Percentiles rank a stretch among this genome's conserved stretches.
phyloP scores from a whole-genome alignment of 371 early-diverging fungal species.

The Zychaea mexicana region DNA sequence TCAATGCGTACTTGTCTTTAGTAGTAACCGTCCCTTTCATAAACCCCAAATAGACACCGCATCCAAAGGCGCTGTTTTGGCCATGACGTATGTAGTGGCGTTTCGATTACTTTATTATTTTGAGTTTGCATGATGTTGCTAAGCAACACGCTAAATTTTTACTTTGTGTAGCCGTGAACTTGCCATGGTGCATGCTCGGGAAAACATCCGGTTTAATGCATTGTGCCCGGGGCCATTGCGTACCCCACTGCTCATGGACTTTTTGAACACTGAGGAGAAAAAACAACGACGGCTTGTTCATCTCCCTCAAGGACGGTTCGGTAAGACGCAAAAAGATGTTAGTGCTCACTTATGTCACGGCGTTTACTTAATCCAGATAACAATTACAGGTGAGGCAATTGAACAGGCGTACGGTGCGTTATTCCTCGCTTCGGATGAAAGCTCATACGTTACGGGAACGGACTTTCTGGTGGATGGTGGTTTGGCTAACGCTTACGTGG shows the following conservation, averaged over 20 bases:
- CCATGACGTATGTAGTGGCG: slow-evolving; percentile 77
- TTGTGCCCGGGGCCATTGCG: slow-evolving; percentile 89
- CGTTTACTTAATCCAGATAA: not conserved
- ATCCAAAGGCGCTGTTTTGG: slow-evolving; percentile 87
- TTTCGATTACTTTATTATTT: too few relatives aligned
- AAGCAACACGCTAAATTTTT: not conserved
- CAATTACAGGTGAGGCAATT: slow-evolving; percentile 72
- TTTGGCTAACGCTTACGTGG: slow-evolving; percentile 76
- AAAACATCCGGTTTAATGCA: slow-evolving; percentile 87
- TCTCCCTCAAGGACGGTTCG: slow-evolving; percentile 88
- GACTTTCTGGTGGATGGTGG: slow-evolving; percentile 91
- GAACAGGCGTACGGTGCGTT: slow-evolving; percentile 86
- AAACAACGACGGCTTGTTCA: slow-evolving; percentile 82
- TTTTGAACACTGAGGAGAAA: slow-evolving; percentile 86
- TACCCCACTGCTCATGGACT: slow-evolving; percentile 85
- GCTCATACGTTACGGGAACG: slow-evolving; percentile 81
- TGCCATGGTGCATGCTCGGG: slow-evolving; percentile 87
- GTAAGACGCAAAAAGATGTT: slow-evolving; percentile 31
- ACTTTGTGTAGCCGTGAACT: slow-evolving; percentile 66
- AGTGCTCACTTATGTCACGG: not conserved
- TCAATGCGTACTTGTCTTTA: not conserved
- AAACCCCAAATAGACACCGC: slow-evolving; percentile 78
- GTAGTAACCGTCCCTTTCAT: not conserved
- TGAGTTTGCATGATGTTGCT: not conserved
- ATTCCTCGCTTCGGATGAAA: slow-evolving; percentile 85